Evolutionary conservation across 345 rosid genomes (phyloP).

Genomic region (Bruguiera sexangula): DNA sequence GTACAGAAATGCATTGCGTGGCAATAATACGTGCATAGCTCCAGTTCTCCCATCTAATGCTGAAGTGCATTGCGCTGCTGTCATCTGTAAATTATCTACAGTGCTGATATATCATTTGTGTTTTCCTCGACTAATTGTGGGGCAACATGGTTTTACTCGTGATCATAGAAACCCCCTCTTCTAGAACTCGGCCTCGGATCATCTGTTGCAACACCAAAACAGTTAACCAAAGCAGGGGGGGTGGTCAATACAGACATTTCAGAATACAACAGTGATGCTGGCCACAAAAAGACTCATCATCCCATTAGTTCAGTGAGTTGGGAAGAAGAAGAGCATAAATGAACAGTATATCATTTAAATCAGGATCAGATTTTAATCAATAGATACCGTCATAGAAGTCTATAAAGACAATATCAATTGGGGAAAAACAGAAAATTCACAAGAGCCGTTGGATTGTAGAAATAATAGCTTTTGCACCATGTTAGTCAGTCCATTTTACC

Average conservation of each 20-base stretch:
- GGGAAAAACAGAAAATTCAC: too few species aligned
- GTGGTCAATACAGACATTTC: too few species aligned
- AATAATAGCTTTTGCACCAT: not conserved
- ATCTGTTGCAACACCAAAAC: slow-evolving; percentile 28
- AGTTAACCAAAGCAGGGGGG: not conserved
- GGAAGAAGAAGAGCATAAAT: too few species aligned
- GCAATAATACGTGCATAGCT: slow-evolving; percentile 6
- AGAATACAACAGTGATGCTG: too few species aligned
- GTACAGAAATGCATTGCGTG: not conserved
- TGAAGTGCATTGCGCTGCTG: not conserved
- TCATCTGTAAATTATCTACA: slow-evolving; percentile 23
- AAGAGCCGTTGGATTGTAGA: not conserved
- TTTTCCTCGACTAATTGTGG: not conserved
- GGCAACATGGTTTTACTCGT: slow-evolving; percentile 16
- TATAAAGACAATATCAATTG: too few species aligned
- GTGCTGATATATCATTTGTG: not conserved
- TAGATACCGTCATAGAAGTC: too few species aligned
- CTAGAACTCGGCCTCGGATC: slow-evolving; percentile 44
- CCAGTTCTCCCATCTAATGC: not conserved
- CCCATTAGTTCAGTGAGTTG: too few species aligned
- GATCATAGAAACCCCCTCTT: slow-evolving; percentile 32
- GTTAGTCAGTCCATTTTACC: slow-evolving; percentile 35
- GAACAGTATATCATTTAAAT: too few species aligned
- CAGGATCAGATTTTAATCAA: too few species aligned
- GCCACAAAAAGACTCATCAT: too few species aligned